A percentile compares a stretch with the other conserved stretches of the same genome.
Evolutionary conservation across 352 stramenopile species (phyloP).

Genomic region (Phytophthora cactorum): DNA sequence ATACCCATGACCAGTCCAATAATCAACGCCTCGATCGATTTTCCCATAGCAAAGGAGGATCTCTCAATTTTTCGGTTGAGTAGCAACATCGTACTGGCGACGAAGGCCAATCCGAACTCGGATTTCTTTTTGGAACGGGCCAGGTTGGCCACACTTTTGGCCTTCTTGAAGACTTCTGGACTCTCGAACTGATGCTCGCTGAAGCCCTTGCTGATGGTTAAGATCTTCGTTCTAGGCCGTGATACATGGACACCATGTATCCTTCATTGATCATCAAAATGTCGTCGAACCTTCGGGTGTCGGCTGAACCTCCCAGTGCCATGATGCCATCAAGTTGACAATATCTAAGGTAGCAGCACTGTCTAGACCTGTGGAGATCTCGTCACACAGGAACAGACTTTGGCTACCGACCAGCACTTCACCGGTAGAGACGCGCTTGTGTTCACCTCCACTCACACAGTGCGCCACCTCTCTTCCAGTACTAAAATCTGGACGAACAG

Average conservation of each 20-base stretch:
- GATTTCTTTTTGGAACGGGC: conserved; percentile 54
- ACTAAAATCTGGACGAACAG: conserved; percentile 84
- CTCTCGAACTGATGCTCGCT: conserved; percentile 68
- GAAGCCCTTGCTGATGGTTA: conserved; percentile 56
- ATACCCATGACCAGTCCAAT: conserved; percentile 83
- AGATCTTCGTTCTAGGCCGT: conserved; percentile 76
- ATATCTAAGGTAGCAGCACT: conserved; percentile 64
- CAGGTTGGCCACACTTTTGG: conserved; percentile 54
- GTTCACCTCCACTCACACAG: conserved; percentile 90
- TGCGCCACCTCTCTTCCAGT: conserved; percentile 77
- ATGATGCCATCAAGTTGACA: conserved; percentile 49
- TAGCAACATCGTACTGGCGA: conserved; percentile 52
- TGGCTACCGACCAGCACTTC: conserved; percentile 49
- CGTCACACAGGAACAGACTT: conserved; percentile 82
- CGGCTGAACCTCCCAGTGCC: conserved; percentile 46
- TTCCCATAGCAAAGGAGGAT: conserved; percentile 62
- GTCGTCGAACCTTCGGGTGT: conserved; percentile 96
- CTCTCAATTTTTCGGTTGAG: conserved; percentile 66
- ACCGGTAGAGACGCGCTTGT: conserved; percentile 88
- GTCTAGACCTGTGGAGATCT: conserved; percentile 69
- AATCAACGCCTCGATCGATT: conserved; percentile 65
- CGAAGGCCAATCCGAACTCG: conserved; percentile 59
- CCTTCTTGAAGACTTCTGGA: conserved; percentile 62
- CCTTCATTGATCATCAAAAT: conserved; percentile 94
- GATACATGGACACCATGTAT: conserved; percentile 85